phyloP scores from a whole-genome alignment of 2,329 filamentous ascomycete species.

The Huntiella omanensis region DNA sequence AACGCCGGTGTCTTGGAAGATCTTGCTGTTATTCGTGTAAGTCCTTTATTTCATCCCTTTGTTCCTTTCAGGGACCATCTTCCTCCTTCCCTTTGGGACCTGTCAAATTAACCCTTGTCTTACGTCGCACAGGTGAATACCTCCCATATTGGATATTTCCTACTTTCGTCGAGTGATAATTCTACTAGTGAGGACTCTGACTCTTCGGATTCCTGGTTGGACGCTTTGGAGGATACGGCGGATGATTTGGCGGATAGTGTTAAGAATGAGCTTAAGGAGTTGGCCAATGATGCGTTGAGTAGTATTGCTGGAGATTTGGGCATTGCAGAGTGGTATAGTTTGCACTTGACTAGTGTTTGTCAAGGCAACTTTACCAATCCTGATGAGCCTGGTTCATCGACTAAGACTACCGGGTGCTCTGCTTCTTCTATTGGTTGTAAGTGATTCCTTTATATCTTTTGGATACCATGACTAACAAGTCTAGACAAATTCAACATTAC shows the following conservation, averaged over 20 bases:
- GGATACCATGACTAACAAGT: neutral
- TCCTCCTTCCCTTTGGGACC: neutral
- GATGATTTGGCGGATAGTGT: slow-evolving; percentile 10
- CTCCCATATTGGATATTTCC: slow-evolving; percentile 5
- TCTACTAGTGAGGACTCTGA: slow-evolving; percentile 14
- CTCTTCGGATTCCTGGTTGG: slow-evolving; percentile 15
- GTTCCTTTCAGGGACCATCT: neutral
- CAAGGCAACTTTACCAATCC: slow-evolving; percentile 25
- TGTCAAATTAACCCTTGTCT: slow-evolving; percentile 3
- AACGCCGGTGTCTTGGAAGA: slow-evolving; percentile 25
- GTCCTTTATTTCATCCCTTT: slow-evolving; percentile 8
- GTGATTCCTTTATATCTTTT: slow-evolving; percentile 11
- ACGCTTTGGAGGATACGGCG: slow-evolving; percentile 14
- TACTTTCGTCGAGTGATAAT: slow-evolving; percentile 8
- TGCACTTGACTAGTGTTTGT: slow-evolving; percentile 30
- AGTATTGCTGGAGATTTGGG: slow-evolving; percentile 25
- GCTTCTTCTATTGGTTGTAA: slow-evolving; percentile 21
- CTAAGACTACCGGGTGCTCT: slow-evolving; percentile 28
- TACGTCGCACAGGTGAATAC: slow-evolving; percentile 9
- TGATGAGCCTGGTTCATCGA: slow-evolving; percentile 16
- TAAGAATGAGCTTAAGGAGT: slow-evolving; percentile 14
- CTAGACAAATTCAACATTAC: slow-evolving; percentile 27
- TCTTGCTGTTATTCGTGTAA: slow-evolving; percentile 22
- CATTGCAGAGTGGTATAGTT: slow-evolving; percentile 31
- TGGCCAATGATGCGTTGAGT: slow-evolving; percentile 22